A percentile compares a stretch with the other conserved stretches of the same genome.
phyloP scores from a whole-genome alignment of 768 basidiomycete genomes.

The Boletales sp. region DNA sequence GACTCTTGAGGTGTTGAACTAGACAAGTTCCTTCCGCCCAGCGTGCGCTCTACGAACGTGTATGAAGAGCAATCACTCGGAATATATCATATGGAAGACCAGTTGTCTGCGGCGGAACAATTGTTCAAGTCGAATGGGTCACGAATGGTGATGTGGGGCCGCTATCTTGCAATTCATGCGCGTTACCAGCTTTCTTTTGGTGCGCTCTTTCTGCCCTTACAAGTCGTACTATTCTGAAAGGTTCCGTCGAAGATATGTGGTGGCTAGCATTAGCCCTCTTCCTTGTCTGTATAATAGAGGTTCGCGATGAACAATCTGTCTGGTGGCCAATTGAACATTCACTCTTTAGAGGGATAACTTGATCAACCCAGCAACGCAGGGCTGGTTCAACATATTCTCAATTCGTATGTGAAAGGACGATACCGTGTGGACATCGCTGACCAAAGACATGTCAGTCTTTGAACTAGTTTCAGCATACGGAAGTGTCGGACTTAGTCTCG shows the following conservation, averaged over 20 bases:
- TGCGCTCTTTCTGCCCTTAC: slow-evolving; percentile 29
- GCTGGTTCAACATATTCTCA: slow-evolving; percentile 84
- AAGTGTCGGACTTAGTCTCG: slow-evolving; percentile 85
- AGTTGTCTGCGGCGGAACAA: slow-evolving; percentile 43
- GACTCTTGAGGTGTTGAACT: background rate
- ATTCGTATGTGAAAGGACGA: slow-evolving; percentile 49
- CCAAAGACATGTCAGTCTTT: slow-evolving; percentile 50
- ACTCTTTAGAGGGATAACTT: slow-evolving; percentile 52
- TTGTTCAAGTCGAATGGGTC: slow-evolving; percentile 42
- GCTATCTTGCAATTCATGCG: slow-evolving; percentile 77
- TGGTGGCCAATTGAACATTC: background rate
- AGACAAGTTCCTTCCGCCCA: slow-evolving; percentile 20
- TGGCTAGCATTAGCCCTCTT: slow-evolving; percentile 85
- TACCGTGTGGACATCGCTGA: background rate
- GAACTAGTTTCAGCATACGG: slow-evolving; percentile 88
- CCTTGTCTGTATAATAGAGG: slow-evolving; percentile 91
- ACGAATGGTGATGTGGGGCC: slow-evolving; percentile 66
- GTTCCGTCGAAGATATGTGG: slow-evolving; percentile 81
- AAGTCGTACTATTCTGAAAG: background rate
- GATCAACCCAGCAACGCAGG: slow-evolving; percentile 45
- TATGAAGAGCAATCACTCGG: slow-evolving; percentile 94
- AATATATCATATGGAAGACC: slow-evolving; percentile 54
- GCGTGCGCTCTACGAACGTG: slow-evolving; percentile 89
- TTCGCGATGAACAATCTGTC: slow-evolving; percentile 27
- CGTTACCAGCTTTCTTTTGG: slow-evolving; percentile 90